Base-by-base conservation (phyloP, 441 rosid species). In the Syzygium syzygioides region DNA sequence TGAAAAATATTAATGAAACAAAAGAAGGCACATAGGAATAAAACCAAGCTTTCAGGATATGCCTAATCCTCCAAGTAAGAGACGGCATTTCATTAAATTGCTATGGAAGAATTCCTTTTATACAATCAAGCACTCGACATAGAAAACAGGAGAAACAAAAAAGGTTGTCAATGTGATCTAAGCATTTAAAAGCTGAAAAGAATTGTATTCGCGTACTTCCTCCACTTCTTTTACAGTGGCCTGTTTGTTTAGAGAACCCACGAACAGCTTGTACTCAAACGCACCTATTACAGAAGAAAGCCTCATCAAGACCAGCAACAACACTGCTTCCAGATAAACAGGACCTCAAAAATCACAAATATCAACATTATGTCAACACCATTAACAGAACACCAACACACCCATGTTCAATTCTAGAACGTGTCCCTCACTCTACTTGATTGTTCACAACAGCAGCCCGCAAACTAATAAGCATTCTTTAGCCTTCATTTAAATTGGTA, bases 221-320 rank as follows among this genome's bases (percentile, higher is more conserved):
- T 97, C 98, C 88, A 98, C 96, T 94, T 96, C 99, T 91, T 94
- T 95, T 92, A 96, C 99, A 80, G 96, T 93, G 89, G 99, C 99
- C 90, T 96, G 98, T 93, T 96, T 98, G 93, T 94, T 95, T 90
- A 98, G 91, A n/a, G 99, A 96, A 66, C 99, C 99, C 80, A 98
- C 99, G 85, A 98, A 98, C 90, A 98, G 93, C 91, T 97, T 98
- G 95, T 94, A 96, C 94, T 98, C 99, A 62, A 96, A 94, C 9
- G 99, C 97, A 90, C 99, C 99, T 96, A 87, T 88, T 88, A 93
- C 88, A 17, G 57, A 85, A 32, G 55, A 50, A 48, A 64, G 37
- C 68, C 86, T 66, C 23, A 50, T 50, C 68, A 86, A 79, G 30
- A 76, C 34, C 59, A 80, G 53, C 66, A 85, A 85, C 57, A 30